Evolutionary conservation across 208 protist genomes (phyloP), one percentile per base, ranked within the genome.

Genomic region (Wallacemonas sp.): DNA sequence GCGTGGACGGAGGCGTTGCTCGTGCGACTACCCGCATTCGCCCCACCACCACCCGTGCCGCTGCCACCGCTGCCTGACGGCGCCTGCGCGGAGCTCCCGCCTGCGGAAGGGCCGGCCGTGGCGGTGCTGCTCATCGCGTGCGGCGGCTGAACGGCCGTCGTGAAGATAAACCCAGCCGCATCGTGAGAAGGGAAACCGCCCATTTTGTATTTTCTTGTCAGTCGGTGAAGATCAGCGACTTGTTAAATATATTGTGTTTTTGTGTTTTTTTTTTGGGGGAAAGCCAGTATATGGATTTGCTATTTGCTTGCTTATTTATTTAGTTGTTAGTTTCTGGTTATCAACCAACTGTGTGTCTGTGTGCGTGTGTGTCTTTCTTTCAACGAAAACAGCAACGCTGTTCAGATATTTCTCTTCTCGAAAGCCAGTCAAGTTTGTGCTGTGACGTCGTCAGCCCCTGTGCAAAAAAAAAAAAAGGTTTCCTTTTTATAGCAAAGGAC

Each of bases 121-220:
- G 16, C 36, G 50, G 26, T 44, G n/a, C 61, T 79, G 57, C 70
- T 72, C 8, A n/a, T 0, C 20, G 31, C 32, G 31, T 59, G 29
- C 20, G 82, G 78, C 16, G 70, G 80, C 66, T 81, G 73, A n/a
- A 91, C 89, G 12, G 84, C 55, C 11, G 86, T 91, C 23, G 86
- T 85, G 81, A 87, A 95, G 38, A 93, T 70, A 25, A 95, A 85
- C 61, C 70, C 79, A 33, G 86, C 78, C 18, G 86, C 84, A 66
- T 95, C 89, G 59, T 93, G 86, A n/a, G 89, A 95, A 2, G 89
- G 89, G 76, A 86, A 92, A 32, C 79, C 89, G 31, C 89, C 89
- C 89, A 95, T 95, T 32, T 5, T 32, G 48, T 2, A 32, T 57
- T 61, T n/a, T n/a, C n/a, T n/a, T n/a, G n/a, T n/a, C n/a, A n/a